Percentiles rank a stretch among this genome's conserved stretches.
phyloP scores from a whole-genome alignment of 768 basidiomycete genomes.

The Xerocomellus amylosporus region DNA sequence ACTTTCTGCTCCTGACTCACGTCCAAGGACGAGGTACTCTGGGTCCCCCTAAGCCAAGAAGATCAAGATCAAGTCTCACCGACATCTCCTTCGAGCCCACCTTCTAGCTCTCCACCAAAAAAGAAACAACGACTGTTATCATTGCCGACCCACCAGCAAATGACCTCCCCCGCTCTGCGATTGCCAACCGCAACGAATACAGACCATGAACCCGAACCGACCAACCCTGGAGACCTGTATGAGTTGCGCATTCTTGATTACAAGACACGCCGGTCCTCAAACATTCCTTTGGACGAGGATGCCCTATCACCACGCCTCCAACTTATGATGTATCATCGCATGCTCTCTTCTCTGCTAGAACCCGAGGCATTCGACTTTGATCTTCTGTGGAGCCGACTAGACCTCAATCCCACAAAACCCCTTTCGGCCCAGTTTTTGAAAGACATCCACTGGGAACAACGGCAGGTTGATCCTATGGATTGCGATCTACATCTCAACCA shows the following conservation, averaged over 20 bases:
- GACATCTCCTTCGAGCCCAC: conserved; percentile 18
- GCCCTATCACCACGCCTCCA: conserved; percentile 61
- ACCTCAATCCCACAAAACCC: conserved; percentile 39
- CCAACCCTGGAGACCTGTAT: conserved; percentile 4
- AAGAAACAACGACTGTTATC: conserved; percentile 28
- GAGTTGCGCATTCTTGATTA: conserved; percentile 58
- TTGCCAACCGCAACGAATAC: neutral
- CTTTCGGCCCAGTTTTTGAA: conserved; percentile 53
- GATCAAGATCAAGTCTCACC: neutral
- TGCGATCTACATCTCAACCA: conserved; percentile 29
- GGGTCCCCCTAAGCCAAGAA: conserved; percentile 9
- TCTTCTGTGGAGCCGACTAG: conserved; percentile 48
- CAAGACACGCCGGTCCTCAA: conserved; percentile 57
- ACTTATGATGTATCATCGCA: conserved; percentile 73
- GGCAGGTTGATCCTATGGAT: conserved; percentile 19
- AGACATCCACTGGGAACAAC: conserved; percentile 21
- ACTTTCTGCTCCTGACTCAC: neutral
- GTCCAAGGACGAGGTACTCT: conserved; percentile 52
- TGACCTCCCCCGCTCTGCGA: neutral
- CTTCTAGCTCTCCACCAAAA: conserved; percentile 22
- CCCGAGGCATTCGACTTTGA: conserved; percentile 48
- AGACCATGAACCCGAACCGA: neutral
- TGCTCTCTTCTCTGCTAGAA: conserved; percentile 53
- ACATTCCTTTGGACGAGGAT: conserved; percentile 58
- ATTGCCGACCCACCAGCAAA: conserved; percentile 14